Evolutionary conservation across 2,329 filamentous ascomycete species (phyloP).

Genomic region (Fusarium floridanum): DNA sequence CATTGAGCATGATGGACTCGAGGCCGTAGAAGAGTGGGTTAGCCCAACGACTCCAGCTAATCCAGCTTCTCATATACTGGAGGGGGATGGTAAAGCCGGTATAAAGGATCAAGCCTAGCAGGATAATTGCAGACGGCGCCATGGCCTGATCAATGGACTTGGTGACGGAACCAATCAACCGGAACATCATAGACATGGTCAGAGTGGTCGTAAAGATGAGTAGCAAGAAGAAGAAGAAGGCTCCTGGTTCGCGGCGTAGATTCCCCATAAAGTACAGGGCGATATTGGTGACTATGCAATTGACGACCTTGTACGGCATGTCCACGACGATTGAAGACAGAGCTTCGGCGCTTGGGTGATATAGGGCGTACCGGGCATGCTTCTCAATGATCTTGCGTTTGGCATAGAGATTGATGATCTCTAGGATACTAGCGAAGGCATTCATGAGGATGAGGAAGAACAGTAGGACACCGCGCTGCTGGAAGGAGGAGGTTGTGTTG

Average conservation of each 20-base stretch:
- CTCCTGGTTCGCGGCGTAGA: conserved; percentile 68
- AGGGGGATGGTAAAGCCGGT: conserved; percentile 63
- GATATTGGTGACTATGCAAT: conserved; percentile 53
- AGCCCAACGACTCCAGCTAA: conserved; percentile 75
- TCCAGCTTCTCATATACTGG: conserved; percentile 61
- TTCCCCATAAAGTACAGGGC: conserved; percentile 76
- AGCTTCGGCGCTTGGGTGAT: conserved; percentile 49
- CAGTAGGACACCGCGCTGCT: conserved; percentile 19
- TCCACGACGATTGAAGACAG: conserved; percentile 40
- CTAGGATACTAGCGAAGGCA: conserved; percentile 40
- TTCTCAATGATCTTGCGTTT: conserved; percentile 52
- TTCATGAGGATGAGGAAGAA: conserved; percentile 43
- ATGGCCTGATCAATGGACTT: conserved; percentile 43
- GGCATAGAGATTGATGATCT: conserved; percentile 45
- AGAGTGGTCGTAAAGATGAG: conserved; percentile 67
- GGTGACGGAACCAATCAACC: conserved; percentile 45
- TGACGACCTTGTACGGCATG: conserved; percentile 42
- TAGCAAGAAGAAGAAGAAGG: conserved; percentile 63
- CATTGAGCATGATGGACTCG: conserved; percentile 73
- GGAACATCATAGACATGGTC: conserved; percentile 75
- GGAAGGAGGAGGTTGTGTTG: conserved; percentile 8
- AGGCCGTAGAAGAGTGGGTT: conserved; percentile 74
- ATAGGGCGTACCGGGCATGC: conserved; percentile 50
- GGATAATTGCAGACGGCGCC: conserved; percentile 41
- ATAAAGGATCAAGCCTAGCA: conserved; percentile 56